Base-by-base conservation (phyloP, 2,329 filamentous ascomycete species). In the Pseudopithomyces maydicus region DNA sequence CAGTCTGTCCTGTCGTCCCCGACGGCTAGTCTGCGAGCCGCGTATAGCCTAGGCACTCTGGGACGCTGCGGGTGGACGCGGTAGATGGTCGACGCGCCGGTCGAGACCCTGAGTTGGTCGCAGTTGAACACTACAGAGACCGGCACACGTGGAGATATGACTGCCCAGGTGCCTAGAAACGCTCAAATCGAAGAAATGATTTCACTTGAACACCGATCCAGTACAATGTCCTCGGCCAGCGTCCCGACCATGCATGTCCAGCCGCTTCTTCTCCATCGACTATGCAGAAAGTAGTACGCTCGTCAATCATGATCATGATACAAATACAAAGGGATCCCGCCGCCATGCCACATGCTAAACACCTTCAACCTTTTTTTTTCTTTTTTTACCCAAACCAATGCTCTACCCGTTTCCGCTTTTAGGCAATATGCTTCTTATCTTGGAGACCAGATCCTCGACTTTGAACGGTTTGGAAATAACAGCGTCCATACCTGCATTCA, bases 401-500 rank as follows among this genome's bases (percentile, higher is more conserved):
- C 35, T 41, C 38, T 41, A 41, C 2, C 38, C 38, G n/a, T 47
- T 26, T 33, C 33, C 54, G 32, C 33, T 51, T 35, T 39, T 49
- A 15, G 64, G 58, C 1, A 71, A 46, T 15, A 75, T 44, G 15
- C 47, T 52, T n/a, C 52, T 57, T 6, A 75, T 71, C 45, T 68
- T 73, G 33, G 61, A 63, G 3, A 74, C 66, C 17, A 75, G 52
- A 44, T 73, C 72, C 17, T 74, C 69, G 2, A 75, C 72, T 49
- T 75, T 75, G 63, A 76, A 73, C 0, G 76, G 76, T 51, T 78
- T 78, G 44, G 72, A 73, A 22, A 72, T 77, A 15, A 77, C 65
- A 19, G 74, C 72, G 43, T 78, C 72, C 65, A 76, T 77, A 6
- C 76, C 76, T 5, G 76, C 73, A 2, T 70, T 66, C 6, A 69